A percentile compares a stretch with the other conserved stretches of the same genome.
phyloP scores from a whole-genome alignment of 768 basidiomycete species.

The Boletus rufocinnamomeus region DNA sequence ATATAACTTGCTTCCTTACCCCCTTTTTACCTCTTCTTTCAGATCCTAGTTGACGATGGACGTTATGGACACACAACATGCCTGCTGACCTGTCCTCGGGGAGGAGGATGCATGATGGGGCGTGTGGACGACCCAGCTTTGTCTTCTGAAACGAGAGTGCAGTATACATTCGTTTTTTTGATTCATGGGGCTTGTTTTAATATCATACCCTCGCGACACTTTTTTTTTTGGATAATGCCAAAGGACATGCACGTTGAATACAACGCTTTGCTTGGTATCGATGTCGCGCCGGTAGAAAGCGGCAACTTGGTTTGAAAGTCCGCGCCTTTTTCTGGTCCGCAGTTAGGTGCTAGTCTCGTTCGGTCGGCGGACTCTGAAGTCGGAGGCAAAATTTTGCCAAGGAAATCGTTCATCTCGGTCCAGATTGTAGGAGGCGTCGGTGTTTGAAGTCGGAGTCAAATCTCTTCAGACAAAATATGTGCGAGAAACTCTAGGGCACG shows the following conservation, averaged over 20 bases:
- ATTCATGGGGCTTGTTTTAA: slow-evolving; percentile 14
- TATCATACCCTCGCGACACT: slow-evolving; percentile 10
- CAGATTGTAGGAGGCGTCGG: too few species aligned
- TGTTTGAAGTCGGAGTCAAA: too few species aligned
- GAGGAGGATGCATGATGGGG: slow-evolving; percentile 4
- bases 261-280: too few species aligned
- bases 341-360: too few species aligned
- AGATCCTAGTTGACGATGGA: slow-evolving; percentile 24
- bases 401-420: too few species aligned
- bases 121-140: not conserved
- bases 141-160: slow-evolving; percentile 10
- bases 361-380: too few species aligned
- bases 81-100: slow-evolving; percentile 18
- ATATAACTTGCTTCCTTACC: slow-evolving; percentile 2
- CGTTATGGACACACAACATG: slow-evolving; percentile 26
- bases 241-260: not conserved
- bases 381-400: too few species aligned
- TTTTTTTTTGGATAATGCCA: not conserved
- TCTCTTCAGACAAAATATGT: too few species aligned
- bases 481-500: too few species aligned
- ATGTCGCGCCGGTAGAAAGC: too few species aligned
- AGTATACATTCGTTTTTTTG: slow-evolving; percentile 23
- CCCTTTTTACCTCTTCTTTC: not conserved
- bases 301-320: too few species aligned
- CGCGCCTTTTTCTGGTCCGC: too few species aligned